A percentile compares a stretch with the other conserved stretches of the same genome.
Evolutionary conservation across 306 rosid species (phyloP).

Genomic region (Castanea sativa): DNA sequence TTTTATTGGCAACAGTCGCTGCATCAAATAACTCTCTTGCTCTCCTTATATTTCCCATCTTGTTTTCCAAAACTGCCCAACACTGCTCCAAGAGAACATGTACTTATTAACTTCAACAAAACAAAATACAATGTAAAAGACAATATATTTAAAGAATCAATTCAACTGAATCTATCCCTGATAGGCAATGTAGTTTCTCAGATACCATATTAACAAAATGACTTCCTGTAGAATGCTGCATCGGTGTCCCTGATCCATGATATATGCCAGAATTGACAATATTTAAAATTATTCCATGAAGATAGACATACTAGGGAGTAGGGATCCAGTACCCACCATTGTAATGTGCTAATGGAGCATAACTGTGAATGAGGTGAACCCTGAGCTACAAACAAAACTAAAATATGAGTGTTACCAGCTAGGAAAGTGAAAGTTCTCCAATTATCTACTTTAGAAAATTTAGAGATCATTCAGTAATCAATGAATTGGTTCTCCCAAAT

Average conservation of each 20-base stretch:
- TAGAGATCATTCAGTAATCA: no score
- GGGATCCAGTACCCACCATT: no score
- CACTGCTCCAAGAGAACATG: constrained; percentile 48
- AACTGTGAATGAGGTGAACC: background rate
- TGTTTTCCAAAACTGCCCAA: constrained; percentile 93
- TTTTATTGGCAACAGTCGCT: constrained; percentile 90
- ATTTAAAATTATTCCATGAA: background rate
- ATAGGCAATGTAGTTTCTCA: background rate
- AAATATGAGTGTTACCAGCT: no score
- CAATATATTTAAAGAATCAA: constrained; percentile 2
- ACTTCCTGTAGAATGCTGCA: background rate
- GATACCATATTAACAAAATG: background rate
- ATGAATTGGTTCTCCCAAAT: no score
- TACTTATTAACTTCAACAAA: constrained; percentile 25
- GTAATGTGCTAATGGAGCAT: background rate
- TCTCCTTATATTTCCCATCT: constrained; percentile 72
- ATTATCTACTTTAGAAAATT: no score
- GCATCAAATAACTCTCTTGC: constrained; percentile 92
- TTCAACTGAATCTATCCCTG: background rate
- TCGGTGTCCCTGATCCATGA: background rate
- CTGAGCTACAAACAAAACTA: no score
- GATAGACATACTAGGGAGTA: no score
- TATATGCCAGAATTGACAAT: background rate
- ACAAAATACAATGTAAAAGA: background rate
- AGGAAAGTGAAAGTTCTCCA: no score